Conservation (phyloP, 192 early-diverging fungal species). For the Phycomyces blakesleeanus region DNA sequence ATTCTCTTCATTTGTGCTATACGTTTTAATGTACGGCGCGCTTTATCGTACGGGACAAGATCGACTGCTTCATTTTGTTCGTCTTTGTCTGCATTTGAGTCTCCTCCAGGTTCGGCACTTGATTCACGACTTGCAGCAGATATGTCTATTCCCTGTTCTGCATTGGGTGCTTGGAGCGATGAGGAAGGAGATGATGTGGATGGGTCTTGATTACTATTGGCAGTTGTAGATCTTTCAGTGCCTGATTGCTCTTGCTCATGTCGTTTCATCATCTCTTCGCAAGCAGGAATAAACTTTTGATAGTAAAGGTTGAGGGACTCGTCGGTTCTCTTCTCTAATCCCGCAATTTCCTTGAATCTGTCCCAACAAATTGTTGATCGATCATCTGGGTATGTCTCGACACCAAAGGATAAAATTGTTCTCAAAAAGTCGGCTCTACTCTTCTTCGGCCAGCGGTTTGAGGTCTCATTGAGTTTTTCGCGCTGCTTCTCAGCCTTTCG, state of each 20-base stretch:
- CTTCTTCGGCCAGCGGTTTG: conserved; percentile 52
- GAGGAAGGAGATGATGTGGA: background rate
- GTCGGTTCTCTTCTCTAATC: conserved; percentile 60
- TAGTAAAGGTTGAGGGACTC: conserved; percentile 66
- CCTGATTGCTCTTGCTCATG: conserved; percentile 6
- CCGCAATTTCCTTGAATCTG: conserved; percentile 66
- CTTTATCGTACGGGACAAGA: conserved; percentile 61
- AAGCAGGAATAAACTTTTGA: conserved; percentile 52
- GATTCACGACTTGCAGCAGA: conserved; percentile 31
- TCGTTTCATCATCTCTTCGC: conserved; percentile 54
- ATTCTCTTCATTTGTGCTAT: conserved; percentile 67
- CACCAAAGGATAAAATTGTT: conserved; percentile 54
- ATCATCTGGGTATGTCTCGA: conserved; percentile 38
- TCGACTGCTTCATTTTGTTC: conserved; percentile 41
- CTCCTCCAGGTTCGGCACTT: conserved; percentile 34
- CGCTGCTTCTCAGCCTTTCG: conserved; percentile 38
- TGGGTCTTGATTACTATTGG: background rate
- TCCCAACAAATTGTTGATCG: conserved; percentile 48
- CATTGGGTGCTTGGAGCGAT: background rate
- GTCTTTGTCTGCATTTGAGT: conserved; percentile 38
- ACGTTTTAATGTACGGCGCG: conserved; percentile 64
- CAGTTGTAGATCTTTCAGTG: background rate
- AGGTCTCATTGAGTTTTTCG: conserved; percentile 35
- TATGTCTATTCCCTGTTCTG: background rate
- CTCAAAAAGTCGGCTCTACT: conserved; percentile 51